Conservation (phyloP, 805 yeast species). For the Nakazawaea siamensis region DNA sequence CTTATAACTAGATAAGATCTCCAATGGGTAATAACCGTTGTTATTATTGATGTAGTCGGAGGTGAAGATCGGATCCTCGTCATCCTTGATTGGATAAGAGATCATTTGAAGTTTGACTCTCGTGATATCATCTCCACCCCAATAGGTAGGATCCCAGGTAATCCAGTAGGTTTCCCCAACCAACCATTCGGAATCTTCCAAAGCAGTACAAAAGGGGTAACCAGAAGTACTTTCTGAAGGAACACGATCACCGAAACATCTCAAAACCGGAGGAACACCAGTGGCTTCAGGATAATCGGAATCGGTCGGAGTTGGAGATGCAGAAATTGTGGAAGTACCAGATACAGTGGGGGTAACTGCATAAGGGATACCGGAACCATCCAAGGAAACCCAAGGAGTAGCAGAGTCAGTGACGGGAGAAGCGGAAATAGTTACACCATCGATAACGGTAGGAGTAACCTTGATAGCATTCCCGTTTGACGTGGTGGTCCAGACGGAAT, state of each 20-base stretch:
- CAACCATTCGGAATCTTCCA: constrained; percentile 33
- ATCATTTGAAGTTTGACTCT: constrained; percentile 24
- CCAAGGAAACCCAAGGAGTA: constrained; percentile 36
- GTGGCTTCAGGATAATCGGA: constrained; percentile 24
- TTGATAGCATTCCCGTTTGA: constrained; percentile 17
- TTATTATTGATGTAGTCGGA: constrained; percentile 26
- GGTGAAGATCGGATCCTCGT: constrained; percentile 22
- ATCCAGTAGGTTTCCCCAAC: constrained; percentile 40
- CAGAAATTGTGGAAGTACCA: constrained; percentile 24
- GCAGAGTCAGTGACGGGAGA: constrained; percentile 29
- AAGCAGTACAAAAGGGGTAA: constrained; percentile 33
- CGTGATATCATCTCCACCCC: constrained; percentile 25
- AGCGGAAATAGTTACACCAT: constrained; percentile 40
- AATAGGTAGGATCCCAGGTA: constrained; percentile 39
- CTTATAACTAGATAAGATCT: constrained; percentile 21
- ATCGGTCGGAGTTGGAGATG: constrained; percentile 34
- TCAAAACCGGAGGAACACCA: constrained; percentile 34
- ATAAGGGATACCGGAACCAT: constrained; percentile 34
- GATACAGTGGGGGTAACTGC: constrained; percentile 30
- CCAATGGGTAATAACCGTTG: constrained; percentile 32
- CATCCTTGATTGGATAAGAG: constrained; percentile 27
- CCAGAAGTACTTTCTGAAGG: constrained; percentile 21
- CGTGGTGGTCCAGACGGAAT: constrained; percentile 27
- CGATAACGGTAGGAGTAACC: constrained; percentile 36
- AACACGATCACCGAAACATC: constrained; percentile 34